Evolutionary conservation across 345 rosid species (phyloP).

Genomic region (Abelmoschus esculentus): DNA sequence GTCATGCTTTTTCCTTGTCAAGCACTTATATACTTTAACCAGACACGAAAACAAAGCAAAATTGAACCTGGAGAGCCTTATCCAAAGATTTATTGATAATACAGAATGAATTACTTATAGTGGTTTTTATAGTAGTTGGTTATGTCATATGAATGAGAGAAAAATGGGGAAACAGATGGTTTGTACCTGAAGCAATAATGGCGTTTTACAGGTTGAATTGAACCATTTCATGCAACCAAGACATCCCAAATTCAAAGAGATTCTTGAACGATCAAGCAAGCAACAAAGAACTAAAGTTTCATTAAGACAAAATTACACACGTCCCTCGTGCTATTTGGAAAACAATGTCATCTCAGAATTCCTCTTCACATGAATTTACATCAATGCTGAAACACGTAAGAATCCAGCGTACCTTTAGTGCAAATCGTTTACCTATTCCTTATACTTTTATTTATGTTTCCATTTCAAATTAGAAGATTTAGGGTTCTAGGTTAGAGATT

Average conservation of each 20-base stretch:
- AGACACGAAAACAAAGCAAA: too few relatives aligned
- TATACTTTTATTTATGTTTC: too few relatives aligned
- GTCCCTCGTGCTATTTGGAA: neutral
- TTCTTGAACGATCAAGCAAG: neutral
- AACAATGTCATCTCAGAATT: neutral
- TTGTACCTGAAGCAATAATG: neutral
- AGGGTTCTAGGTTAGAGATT: too few relatives aligned
- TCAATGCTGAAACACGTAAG: too few relatives aligned
- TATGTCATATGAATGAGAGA: neutral
- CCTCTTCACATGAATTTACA: neutral
- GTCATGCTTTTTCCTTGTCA: neutral
- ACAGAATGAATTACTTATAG: neutral
- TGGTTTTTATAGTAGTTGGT: neutral
- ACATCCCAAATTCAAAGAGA: neutral
- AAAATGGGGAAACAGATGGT: too few relatives aligned
- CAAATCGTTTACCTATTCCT: too few relatives aligned
- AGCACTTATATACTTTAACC: too few relatives aligned
- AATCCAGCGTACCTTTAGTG: too few relatives aligned
- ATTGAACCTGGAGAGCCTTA: too few relatives aligned
- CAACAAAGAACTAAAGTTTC: neutral
- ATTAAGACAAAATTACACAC: neutral
- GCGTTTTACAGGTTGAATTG: neutral
- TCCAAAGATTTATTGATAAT: too few relatives aligned
- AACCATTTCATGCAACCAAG: neutral
- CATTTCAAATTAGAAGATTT: too few relatives aligned